Conservation (phyloP, 1,139 yeast genomes). For the Entelexis paramagnoliae region DNA sequence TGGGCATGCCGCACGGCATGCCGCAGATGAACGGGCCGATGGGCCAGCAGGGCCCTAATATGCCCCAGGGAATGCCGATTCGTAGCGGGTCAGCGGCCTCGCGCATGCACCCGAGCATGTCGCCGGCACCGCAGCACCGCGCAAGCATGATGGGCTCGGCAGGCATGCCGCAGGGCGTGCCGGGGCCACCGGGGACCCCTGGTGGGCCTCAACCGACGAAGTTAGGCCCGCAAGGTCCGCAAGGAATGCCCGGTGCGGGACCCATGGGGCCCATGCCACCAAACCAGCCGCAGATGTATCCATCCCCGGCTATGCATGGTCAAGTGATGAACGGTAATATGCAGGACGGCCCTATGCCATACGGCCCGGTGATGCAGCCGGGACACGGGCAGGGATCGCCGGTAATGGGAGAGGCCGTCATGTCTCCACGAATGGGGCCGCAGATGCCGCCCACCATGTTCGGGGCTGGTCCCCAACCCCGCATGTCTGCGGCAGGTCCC, state of each 20-base stretch:
- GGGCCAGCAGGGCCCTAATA: not conserved
- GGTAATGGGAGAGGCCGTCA: not conserved
- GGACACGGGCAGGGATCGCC: not conserved
- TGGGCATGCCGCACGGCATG: no score
- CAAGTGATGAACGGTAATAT: not conserved
- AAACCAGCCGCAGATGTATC: not conserved
- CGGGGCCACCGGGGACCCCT: not conserved
- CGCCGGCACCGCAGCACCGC: not conserved
- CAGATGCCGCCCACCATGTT: slow-evolving; percentile 4
- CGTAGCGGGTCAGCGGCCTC: not conserved
- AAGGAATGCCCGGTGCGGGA: not conserved
- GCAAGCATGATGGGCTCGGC: slow-evolving; percentile 1
- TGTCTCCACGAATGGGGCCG: slow-evolving; percentile 5
- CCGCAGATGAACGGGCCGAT: no score
- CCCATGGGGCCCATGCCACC: slow-evolving; percentile 1
- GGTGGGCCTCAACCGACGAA: not conserved
- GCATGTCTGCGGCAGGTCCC: not conserved
- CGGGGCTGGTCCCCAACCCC: not conserved
- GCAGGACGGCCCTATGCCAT: not conserved
- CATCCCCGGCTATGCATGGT: not conserved
- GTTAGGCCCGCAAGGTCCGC: not conserved
- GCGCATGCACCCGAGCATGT: not conserved
- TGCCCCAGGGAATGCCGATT: not conserved
- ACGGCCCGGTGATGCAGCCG: not conserved
- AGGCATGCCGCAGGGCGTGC: not conserved